phyloP scores from a whole-genome alignment of 768 basidiomycete genomes.

The Agrocybe pediades region DNA sequence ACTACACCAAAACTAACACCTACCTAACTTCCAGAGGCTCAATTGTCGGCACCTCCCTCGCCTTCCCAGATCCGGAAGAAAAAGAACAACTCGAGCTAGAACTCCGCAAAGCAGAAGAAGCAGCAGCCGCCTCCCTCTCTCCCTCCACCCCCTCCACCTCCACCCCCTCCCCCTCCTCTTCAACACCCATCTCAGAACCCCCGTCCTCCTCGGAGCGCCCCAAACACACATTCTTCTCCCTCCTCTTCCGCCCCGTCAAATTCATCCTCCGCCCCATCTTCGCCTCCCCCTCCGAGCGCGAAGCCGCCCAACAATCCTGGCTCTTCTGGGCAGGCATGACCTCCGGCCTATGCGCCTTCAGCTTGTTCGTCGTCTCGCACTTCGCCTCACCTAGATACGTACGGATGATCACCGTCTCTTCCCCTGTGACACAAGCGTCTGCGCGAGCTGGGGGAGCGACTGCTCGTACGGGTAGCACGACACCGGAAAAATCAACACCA shows the following conservation, averaged over 20 bases:
- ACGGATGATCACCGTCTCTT: background rate
- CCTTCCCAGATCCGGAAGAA: background rate
- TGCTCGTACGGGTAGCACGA: no score
- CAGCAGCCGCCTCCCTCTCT: background rate
- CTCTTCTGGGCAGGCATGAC: constrained; percentile 1
- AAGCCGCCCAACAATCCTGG: background rate
- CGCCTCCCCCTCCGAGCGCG: background rate
- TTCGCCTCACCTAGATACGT: background rate
- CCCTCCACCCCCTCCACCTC: background rate
- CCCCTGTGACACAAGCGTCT: no score
- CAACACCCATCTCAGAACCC: background rate
- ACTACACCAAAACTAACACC: no score
- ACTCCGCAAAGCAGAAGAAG: background rate
- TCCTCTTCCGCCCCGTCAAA: constrained; percentile 2
- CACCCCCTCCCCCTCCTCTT: background rate
- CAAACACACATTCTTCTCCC: background rate
- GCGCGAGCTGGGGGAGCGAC: no score
- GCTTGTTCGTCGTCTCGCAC: background rate
- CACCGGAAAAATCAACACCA: no score
- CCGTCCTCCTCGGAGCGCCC: background rate
- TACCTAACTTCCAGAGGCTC: no score
- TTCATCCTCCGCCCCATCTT: constrained; percentile 10
- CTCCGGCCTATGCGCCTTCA: background rate
- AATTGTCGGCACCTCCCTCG: background rate
- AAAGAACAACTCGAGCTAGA: background rate